phyloP scores from a whole-genome alignment of 495 filamentous ascomycete species.

The Podospora appendiculata region DNA sequence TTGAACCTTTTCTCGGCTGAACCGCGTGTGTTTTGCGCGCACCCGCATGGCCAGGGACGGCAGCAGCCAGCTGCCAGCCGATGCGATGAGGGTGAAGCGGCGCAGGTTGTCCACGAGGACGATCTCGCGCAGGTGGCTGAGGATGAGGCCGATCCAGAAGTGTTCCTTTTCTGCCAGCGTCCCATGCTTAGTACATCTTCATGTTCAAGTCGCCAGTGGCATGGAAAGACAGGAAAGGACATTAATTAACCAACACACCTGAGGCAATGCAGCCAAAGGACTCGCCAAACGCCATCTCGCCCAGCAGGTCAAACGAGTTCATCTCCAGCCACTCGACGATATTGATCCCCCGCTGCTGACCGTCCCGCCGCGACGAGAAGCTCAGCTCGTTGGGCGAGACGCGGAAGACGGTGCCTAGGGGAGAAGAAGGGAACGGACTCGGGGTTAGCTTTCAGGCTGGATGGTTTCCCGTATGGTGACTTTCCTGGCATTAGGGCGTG shows the following conservation, averaged over 20 bases:
- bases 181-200: no score
- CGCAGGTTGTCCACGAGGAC: not conserved
- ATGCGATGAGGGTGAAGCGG: not conserved
- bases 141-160: not conserved
- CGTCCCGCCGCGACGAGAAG: not conserved
- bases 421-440: no score
- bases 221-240: no score
- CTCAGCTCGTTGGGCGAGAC: not conserved
- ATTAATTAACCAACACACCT: not conserved
- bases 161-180: not conserved
- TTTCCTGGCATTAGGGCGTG: no score
- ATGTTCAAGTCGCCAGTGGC: no score
- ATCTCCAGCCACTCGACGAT: not conserved
- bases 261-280: not conserved
- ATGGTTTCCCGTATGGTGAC: no score
- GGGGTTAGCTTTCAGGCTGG: no score
- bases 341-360: not conserved
- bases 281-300: conserved; percentile 1
- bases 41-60: not conserved
- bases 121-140: not conserved
- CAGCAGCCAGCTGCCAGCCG: not conserved
- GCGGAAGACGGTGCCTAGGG: not conserved
- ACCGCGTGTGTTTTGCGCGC: not conserved
- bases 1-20: not conserved
- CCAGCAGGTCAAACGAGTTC: not conserved